Base-by-base conservation (phyloP, 352 stramenopile genomes). In the Phytophthora macrochlamydospora region DNA sequence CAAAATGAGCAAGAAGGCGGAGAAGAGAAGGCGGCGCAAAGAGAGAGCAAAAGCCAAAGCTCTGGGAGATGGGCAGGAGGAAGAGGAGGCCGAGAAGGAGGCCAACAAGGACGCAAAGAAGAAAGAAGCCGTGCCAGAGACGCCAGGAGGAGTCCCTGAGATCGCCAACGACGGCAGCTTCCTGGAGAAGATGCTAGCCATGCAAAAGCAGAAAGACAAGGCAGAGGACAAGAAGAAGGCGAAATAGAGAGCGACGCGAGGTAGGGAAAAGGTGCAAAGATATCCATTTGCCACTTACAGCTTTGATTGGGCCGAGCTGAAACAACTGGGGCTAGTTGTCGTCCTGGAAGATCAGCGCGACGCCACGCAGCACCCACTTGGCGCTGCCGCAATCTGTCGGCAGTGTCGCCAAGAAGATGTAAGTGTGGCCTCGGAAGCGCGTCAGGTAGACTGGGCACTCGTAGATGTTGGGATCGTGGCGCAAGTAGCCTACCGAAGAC, bases 371-470 rank as follows among this genome's bases (percentile, higher is more conserved):
- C 2, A 98, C 90, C 97, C 97, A 99, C 73, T 98, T 98, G 37
- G 96, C 89, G 51, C 90, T 78, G 24, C 83, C 86, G 52, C 85
- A 94, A 64, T 95, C 83, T 1, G 94, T 98, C 43, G 95, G 96
- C 28, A 99, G 75, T 44, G 97, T 99, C 7, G 96, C 95, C 38
- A 99, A 75, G 64, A 98, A 98, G 40, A 99, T 91, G 75, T 98
- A 99, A 30, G 94, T 99, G 56, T 97, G 93, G 2, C 97, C 96
- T 30, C 97, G 89, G 78, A 98, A 98, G n/a, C 91, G 97, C 9
- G 97, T 99, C 43, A 98, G 92, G 75, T 99, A 99, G 13, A 99
- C 92, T 7, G 97, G 97, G 46, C 92, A 98, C 76, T 99, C 95
- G 79, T 98, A 99, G 28, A 98, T 87, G 51, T 83, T 85, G 8